A percentile compares a stretch with the other conserved stretches of the same genome.
Conservation (phyloP, 345 rosid species). For the Rhodamnia argentea region DNA sequence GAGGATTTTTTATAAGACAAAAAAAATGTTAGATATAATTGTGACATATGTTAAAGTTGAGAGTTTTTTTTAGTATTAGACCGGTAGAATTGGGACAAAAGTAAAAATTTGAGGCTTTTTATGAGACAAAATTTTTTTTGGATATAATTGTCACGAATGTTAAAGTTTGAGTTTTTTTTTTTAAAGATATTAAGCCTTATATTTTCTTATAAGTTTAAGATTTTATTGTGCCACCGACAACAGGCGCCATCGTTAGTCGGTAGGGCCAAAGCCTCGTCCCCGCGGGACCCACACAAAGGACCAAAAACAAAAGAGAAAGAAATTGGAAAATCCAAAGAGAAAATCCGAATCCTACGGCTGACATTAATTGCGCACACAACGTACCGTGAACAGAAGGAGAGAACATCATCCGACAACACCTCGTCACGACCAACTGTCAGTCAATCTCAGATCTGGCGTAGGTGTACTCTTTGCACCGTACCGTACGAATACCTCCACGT, state of each 20-base stretch:
- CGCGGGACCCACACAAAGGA: neutral
- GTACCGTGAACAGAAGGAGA: no score
- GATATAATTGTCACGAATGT: no score
- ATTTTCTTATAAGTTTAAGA: no score
- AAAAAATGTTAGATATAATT: no score
- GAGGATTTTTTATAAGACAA: no score
- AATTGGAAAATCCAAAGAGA: neutral
- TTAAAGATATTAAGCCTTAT: no score
- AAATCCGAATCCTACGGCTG: neutral
- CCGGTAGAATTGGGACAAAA: no score
- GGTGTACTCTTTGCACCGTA: neutral
- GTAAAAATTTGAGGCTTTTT: no score
- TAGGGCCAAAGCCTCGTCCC: neutral
- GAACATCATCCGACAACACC: neutral
- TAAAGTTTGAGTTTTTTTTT: no score
- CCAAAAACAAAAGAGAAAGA: fast-evolving
- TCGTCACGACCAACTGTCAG: neutral
- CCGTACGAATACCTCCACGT: neutral
- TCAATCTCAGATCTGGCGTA: neutral
- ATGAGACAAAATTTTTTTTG: no score
- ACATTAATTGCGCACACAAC: neutral
- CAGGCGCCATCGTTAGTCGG: neutral
- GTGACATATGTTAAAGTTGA: no score
- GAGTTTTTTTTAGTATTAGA: no score
- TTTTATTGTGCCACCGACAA: neutral